Conservation (phyloP, 2,329 filamentous ascomycete species). For the Elsinoe perseae region DNA sequence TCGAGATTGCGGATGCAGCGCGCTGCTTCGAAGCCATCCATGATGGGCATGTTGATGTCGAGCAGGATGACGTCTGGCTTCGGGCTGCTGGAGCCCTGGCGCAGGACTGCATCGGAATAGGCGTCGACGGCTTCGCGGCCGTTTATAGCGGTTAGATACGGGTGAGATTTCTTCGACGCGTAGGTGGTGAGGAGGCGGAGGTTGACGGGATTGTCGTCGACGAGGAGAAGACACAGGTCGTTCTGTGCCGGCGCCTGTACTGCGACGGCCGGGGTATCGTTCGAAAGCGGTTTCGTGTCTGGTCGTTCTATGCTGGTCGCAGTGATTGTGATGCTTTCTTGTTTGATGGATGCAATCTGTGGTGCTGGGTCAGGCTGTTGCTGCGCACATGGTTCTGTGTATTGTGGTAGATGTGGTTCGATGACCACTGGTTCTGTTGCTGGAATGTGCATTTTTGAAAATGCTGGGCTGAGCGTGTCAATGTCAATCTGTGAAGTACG, state of each 20-base stretch:
- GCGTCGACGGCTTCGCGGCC: constrained; percentile 43
- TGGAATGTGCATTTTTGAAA: background rate
- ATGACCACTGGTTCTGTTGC: background rate
- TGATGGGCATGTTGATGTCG: constrained; percentile 19
- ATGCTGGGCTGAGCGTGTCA: background rate
- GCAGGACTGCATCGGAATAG: constrained; percentile 28
- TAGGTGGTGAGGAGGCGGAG: constrained; percentile 28
- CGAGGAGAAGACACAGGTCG: constrained; percentile 26
- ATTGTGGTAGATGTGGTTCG: background rate
- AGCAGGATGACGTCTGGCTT: constrained; percentile 17
- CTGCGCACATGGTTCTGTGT: background rate
- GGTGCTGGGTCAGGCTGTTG: background rate
- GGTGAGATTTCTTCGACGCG: constrained; percentile 32
- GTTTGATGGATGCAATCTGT: constrained; percentile 6
- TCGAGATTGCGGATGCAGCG: constrained; percentile 28
- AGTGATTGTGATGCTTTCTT: constrained; percentile 1
- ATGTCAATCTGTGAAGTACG: background rate
- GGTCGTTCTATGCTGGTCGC: constrained; percentile 4
- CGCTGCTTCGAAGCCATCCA: constrained; percentile 28
- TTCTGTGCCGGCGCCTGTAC: background rate
- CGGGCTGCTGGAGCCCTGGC: background rate
- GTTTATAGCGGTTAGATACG: constrained; percentile 38
- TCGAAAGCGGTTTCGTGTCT: background rate
- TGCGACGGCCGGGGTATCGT: background rate
- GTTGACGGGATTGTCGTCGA: constrained; percentile 31